Evolutionary conservation across 2,329 filamentous ascomycete genomes (phyloP), one percentile per base, ranked within the genome.

Genomic region (Trichoderma afroharzianum): DNA sequence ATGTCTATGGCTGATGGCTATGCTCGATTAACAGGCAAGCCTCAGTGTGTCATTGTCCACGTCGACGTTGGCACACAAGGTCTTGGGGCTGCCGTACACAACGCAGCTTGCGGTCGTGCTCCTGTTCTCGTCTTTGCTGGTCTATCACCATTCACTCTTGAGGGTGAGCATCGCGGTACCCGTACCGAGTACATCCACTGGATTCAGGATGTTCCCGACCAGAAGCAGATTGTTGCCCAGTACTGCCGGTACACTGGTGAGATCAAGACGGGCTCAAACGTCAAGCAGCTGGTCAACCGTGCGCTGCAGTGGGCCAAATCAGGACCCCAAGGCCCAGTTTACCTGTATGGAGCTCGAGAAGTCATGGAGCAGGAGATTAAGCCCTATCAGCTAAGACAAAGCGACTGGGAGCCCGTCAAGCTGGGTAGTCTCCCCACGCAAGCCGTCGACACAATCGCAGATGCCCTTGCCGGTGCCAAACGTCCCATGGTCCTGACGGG

Each of bases 251-350:
- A 96, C 77, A 83, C 91, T 0, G 93, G 87, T 4, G 94, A 97
- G 83, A 90, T 97, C 80, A 95, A 94, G 83, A 91, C 92, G 3
- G 93, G 93, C 18, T 88, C 88, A 78, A 97, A 97, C 77, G 89
- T 97, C 72, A 97, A 97, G 85, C 93, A 97, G 83, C 91, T 97
- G 82, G 92, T 97, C 72, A 94, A 94, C 78, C 90, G 94, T 1
- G 94, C 94, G 0, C 80, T 97, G 70, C 93, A 93, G 75, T 97
- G 96, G 77, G 93, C 94, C 0, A 92, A 84, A 62, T 93, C 90
- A 32, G 91, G 91, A 68, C 94, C 94, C 0, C 87, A 91, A 73
- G 94, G 94, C 0, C 94, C 94, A 0, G 93, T 94, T 0, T 97
- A 97, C 76, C 83, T 97, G 4, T 89, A 87, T 70, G 93, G 92